Evolutionary conservation across 805 yeast species (phyloP), one percentile per base, ranked within the genome.

Genomic region (Peterozyma toletana): DNA sequence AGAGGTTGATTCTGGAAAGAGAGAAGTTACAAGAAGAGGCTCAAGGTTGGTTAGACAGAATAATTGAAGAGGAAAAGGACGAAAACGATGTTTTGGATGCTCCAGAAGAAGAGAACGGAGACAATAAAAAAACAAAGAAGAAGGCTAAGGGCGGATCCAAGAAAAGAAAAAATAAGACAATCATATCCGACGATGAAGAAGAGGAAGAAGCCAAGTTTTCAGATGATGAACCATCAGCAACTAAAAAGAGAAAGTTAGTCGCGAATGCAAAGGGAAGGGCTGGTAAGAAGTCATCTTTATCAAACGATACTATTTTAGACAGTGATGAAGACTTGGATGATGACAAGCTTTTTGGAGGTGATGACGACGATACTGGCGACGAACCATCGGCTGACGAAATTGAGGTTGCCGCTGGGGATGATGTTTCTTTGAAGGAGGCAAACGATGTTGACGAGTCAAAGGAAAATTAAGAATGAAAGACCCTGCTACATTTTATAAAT

Each of bases 21-120:
- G 68, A 60, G 62, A 60, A 63, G 48, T 57, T 78, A 33, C 81
- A 77, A 54, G 80, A 77, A 48, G 77, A 76, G 48, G 79, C 82
- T 15, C 66, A 66, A 46, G 77, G 78, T 53, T 68, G 80, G 68
- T 78, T 78, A 44, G 73, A 62, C 49, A 42, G 56, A 45, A 57
- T 66, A 48, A 45, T 61, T 29, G 63, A 63, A 41, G 60, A 58
- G 41, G 63, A 54, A 18, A 63, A 60, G 37, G 67, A 65, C 48
- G 61, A 56, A 38, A 60, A 57, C 41, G 63, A 60, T 40, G 57
- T 60, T 9, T 44, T 63, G 10, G 67, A 62, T 39, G 62, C 53
- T 31, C 66, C 54, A 2, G 68, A 57, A 7, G 64, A 52, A 27
- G 62, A 49, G n/a, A 57, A 60, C 48, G 48, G 51, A 27, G 60